phyloP scores from a whole-genome alignment of 2,329 filamentous ascomycete genomes.

The Penicillium sp. region DNA sequence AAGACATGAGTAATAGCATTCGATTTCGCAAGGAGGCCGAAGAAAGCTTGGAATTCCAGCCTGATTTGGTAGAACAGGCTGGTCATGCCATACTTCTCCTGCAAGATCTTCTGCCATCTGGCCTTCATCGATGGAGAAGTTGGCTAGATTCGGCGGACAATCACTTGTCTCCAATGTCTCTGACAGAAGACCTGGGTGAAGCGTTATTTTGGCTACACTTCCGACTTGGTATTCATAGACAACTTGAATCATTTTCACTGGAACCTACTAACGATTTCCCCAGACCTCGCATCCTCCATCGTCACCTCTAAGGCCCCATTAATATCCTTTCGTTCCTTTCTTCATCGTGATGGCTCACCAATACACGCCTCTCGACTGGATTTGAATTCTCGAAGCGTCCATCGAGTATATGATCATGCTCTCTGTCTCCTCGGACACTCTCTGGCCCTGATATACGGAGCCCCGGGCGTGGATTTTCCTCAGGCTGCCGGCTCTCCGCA shows the following conservation, averaged over 20 bases:
- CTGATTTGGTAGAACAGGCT: constrained; percentile 12
- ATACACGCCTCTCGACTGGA: constrained; percentile 3
- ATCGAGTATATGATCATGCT: constrained; percentile 17
- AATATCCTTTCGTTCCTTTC: constrained; percentile 17
- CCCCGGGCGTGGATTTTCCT: constrained; percentile 6
- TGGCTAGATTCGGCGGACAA: constrained; percentile 3
- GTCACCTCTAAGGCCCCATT: constrained; percentile 14
- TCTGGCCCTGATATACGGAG: constrained; percentile 16
- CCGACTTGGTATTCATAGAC: constrained; percentile 14
- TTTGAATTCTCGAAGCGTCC: constrained; percentile 5
- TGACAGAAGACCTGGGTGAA: constrained; percentile 17
- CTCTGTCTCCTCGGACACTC: constrained; percentile 21
- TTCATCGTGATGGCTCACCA: constrained; percentile 17
- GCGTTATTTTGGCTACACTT: constrained; percentile 21
- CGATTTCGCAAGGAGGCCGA: constrained; percentile 20
- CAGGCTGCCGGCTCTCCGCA: constrained; percentile 8
- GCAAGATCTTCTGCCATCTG: constrained; percentile 15
- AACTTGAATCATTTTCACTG: neutral
- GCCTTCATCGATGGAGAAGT: constrained; percentile 18
- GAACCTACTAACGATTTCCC: neutral
- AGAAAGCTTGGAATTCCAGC: constrained; percentile 8
- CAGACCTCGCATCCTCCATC: constrained; percentile 24
- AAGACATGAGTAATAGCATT: constrained; percentile 7
- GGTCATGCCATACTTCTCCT: constrained; percentile 17
- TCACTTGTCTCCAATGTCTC: constrained; percentile 1